Conservation (phyloP, 2,329 filamentous ascomycete species). For the Fusarium gaditjirri region DNA sequence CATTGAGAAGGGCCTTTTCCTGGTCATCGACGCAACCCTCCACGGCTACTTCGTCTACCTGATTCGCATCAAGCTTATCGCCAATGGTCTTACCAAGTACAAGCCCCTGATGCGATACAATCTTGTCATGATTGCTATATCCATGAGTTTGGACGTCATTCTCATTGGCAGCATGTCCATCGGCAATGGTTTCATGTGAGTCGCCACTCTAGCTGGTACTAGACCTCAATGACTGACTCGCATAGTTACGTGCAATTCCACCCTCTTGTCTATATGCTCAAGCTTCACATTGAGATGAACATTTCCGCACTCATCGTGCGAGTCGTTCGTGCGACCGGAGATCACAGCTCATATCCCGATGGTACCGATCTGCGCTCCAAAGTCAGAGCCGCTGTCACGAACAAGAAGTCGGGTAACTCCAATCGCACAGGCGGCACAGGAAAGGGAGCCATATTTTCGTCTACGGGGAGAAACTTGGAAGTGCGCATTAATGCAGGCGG, state of each 20-base stretch:
- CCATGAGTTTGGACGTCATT: constrained; percentile 42
- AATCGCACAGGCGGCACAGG: constrained; percentile 2
- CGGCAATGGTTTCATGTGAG: constrained; percentile 40
- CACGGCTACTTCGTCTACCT: constrained; percentile 52
- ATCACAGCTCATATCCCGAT: constrained; percentile 31
- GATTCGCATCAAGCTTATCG: constrained; percentile 55
- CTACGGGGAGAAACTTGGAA: constrained; percentile 20
- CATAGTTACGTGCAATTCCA: constrained; percentile 42
- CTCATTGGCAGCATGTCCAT: constrained; percentile 42
- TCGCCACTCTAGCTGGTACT: background rate
- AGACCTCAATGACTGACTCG: background rate
- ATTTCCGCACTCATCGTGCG: constrained; percentile 39
- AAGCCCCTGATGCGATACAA: constrained; percentile 53
- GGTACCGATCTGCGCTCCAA: constrained; percentile 36
- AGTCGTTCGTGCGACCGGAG: constrained; percentile 40
- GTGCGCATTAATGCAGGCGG: constrained; percentile 21
- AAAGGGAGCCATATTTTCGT: constrained; percentile 11
- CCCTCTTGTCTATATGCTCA: constrained; percentile 42
- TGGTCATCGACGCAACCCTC: constrained; percentile 40
- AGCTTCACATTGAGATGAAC: constrained; percentile 42
- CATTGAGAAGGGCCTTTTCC: constrained; percentile 30
- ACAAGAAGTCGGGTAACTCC: background rate
- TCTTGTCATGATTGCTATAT: constrained; percentile 40
- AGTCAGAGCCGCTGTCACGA: background rate
- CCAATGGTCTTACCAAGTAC: constrained; percentile 60